Evolutionary conservation across 257 asterid species (phyloP).

Genomic region (Forsythia viridissima): DNA sequence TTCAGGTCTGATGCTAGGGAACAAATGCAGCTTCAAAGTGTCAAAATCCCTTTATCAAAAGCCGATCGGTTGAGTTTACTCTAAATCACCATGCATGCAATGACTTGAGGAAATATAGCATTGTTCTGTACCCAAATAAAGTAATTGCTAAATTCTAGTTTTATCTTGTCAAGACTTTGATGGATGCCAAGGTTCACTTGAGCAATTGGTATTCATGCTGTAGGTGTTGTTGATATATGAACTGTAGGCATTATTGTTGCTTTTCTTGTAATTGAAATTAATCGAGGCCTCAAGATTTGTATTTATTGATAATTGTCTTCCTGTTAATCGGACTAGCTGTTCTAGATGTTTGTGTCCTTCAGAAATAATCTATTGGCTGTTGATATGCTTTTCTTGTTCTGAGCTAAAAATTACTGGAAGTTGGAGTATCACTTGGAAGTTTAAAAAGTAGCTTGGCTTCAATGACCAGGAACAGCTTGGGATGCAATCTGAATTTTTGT

Average conservation of each 20-base stretch:
- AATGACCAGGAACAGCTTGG: neutral
- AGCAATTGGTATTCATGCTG: neutral
- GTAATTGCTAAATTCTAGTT: neutral
- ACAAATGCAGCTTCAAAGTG: neutral
- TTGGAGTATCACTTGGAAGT: neutral
- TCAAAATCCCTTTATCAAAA: neutral
- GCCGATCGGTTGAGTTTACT: neutral
- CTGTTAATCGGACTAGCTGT: neutral
- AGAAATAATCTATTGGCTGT: neutral
- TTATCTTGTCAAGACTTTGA: neutral
- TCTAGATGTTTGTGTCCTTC: neutral
- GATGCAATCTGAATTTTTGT: neutral
- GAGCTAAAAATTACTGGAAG: neutral
- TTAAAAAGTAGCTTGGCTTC: neutral
- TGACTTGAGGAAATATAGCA: neutral
- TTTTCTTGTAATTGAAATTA: neutral
- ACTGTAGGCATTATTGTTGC: neutral
- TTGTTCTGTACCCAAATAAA: neutral
- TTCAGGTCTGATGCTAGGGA: neutral
- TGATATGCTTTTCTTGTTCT: neutral
- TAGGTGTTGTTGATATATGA: neutral
- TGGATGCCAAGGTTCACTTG: neutral
- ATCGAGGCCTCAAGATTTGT: neutral
- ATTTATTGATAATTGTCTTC: neutral
- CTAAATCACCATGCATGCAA: neutral